These are phyloP conservation scores for Phyllosticta citribraziliensis DNA, from an alignment of 2,329 filamentous ascomycete species.

Conservation along the genomic window DNA sequence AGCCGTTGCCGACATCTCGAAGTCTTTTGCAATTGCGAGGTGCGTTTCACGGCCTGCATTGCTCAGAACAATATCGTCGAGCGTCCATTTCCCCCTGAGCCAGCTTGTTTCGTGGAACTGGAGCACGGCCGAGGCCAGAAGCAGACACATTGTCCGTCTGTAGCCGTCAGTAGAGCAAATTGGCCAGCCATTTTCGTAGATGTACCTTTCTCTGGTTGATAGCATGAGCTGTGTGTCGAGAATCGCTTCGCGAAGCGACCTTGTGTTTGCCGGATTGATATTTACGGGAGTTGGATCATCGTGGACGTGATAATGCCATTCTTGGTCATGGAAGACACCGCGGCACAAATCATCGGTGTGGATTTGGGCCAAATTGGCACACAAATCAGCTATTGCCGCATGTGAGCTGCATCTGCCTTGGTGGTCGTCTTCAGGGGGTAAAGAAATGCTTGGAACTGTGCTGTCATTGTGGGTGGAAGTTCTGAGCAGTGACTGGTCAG, in stretches of 20 bases:
- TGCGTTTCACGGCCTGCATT: not conserved
- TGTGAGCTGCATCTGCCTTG: no score
- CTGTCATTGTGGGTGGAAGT: no score
- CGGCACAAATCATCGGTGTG: no score
- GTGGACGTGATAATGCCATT: conserved; percentile 8
- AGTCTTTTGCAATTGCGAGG: no score
- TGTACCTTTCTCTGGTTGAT: not conserved
- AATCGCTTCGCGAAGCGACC: not conserved
- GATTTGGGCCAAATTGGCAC: no score
- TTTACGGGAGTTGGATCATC: not conserved
- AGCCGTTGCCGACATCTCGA: no score
- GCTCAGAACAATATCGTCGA: conserved; percentile 9
- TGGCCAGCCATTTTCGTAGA: no score
- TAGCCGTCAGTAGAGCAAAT: not conserved
- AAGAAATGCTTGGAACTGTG: no score
- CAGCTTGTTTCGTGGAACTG: conserved; percentile 13
- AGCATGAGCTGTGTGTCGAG: not conserved
- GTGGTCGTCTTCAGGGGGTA: no score
- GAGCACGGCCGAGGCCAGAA: conserved; percentile 12
- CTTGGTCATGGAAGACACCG: not conserved
- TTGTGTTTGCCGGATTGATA: no score
- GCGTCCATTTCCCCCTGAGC: conserved; percentile 11
- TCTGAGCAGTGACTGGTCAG: no score
- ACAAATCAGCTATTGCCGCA: no score
- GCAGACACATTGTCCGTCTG: conserved; percentile 11